These are phyloP conservation scores for Metrosideros polymorpha DNA, from an alignment of 441 rosid species.

Conservation along the genomic window DNA sequence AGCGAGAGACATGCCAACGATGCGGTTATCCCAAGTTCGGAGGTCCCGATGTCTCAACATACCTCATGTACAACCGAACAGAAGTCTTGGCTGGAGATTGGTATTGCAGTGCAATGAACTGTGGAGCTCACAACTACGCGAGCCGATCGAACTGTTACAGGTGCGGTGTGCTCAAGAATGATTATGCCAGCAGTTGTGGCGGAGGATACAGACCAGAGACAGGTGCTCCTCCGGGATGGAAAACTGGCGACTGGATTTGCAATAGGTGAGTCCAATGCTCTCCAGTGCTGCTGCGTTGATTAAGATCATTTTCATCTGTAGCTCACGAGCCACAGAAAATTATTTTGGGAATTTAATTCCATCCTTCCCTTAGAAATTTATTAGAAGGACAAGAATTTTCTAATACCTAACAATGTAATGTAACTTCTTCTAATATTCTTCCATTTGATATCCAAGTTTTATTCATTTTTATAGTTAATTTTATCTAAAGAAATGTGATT, in stretches of 20 bases:
- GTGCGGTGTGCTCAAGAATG: constrained; percentile 50
- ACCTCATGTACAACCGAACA: constrained; percentile 37
- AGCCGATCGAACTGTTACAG: constrained; percentile 59
- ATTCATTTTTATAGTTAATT: background rate
- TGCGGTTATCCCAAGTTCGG: constrained; percentile 75
- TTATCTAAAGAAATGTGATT: background rate
- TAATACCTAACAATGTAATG: background rate
- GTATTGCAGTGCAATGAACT: constrained; percentile 64
- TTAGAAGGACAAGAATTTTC: background rate
- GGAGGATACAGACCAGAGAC: constrained; percentile 24
- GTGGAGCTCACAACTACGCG: constrained; percentile 84
- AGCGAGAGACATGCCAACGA: constrained; percentile 66
- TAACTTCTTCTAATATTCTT: background rate
- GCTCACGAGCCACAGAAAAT: background rate
- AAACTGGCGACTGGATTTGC: constrained; percentile 88
- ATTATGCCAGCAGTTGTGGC: constrained; percentile 18
- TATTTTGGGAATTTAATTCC: background rate
- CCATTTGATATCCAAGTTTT: background rate
- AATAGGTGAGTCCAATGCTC: constrained; percentile 20
- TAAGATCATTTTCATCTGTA: background rate
- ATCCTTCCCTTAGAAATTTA: background rate
- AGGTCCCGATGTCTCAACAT: constrained; percentile 63
- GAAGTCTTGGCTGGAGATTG: constrained; percentile 81
- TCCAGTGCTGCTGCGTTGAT: background rate
- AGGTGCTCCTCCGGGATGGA: constrained; percentile 78